Conservation (phyloP, 805 yeast species). For the Metschnikowia continentalis region DNA sequence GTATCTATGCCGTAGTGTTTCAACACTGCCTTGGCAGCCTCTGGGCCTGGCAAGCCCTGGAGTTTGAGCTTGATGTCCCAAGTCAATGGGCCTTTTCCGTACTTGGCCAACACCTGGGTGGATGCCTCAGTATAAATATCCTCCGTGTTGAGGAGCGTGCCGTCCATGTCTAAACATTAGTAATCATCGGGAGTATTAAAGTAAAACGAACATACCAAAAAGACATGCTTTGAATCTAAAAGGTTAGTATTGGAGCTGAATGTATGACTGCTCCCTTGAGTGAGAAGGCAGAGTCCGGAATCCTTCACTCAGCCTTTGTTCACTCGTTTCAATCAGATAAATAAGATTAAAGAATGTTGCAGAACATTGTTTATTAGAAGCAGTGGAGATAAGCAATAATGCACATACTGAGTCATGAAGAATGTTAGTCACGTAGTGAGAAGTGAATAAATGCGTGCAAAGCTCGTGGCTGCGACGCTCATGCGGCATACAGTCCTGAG, state of each 20-base stretch:
- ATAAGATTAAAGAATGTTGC: too few species aligned
- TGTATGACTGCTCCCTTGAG: neutral
- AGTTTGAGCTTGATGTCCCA: slow-evolving; percentile 87
- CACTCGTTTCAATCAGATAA: too few species aligned
- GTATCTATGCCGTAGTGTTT: slow-evolving; percentile 55
- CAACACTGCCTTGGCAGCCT: slow-evolving; percentile 61
- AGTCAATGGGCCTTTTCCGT: slow-evolving; percentile 74
- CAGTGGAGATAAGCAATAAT: neutral
- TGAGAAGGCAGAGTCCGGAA: neutral
- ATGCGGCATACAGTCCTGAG: neutral
- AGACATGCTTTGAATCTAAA: slow-evolving; percentile 57
- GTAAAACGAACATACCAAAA: slow-evolving; percentile 47
- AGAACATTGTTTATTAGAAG: too few species aligned
- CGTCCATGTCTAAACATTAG: slow-evolving; percentile 77
- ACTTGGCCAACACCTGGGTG: slow-evolving; percentile 58
- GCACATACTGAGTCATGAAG: slow-evolving; percentile 1
- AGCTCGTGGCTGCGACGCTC: slow-evolving; percentile 1
- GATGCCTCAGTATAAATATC: slow-evolving; percentile 82
- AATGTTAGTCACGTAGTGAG: neutral
- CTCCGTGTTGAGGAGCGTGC: slow-evolving; percentile 87
- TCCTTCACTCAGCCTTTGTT: too few species aligned
- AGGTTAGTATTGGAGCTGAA: neutral
- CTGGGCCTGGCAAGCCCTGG: slow-evolving; percentile 89
- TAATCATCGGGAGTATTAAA: neutral
- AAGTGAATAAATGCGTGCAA: neutral